Evolutionary conservation across 768 basidiomycete species (phyloP).

Genomic region (Tulasnella sp.): DNA sequence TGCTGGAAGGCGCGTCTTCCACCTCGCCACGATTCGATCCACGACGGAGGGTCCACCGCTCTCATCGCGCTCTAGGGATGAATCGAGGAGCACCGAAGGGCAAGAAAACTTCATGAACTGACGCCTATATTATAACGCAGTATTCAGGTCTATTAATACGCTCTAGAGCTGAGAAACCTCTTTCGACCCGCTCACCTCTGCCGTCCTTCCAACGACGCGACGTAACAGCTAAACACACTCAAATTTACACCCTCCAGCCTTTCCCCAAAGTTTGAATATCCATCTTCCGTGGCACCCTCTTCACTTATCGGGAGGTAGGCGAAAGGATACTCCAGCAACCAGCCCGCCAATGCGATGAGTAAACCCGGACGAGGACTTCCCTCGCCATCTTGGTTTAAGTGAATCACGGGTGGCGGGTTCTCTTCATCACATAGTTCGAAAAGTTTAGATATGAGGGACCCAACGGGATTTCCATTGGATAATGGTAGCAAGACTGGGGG

Average conservation of each 20-base stretch:
- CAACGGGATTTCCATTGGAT: background rate
- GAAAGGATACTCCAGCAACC: slow-evolving; percentile 16
- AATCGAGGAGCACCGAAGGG: background rate
- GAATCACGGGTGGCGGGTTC: background rate
- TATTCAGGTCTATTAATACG: background rate
- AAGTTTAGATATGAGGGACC: background rate
- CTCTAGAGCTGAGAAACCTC: background rate
- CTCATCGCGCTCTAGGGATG: background rate
- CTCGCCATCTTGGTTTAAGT: background rate
- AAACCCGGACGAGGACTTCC: background rate
- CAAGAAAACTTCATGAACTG: background rate
- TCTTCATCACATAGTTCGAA: background rate
- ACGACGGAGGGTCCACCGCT: background rate
- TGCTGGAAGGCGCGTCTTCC: background rate
- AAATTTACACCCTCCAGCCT: background rate
- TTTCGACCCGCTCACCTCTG: background rate
- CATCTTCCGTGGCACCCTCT: background rate
- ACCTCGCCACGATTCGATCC: background rate
- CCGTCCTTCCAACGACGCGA: background rate
- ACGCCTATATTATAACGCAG: background rate
- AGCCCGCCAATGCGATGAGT: slow-evolving; percentile 4
- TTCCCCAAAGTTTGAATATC: background rate
- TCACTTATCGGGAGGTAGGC: background rate
- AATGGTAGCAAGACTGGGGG: background rate
- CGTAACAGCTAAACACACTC: background rate